Evolutionary conservation across 164 flowering plant genomes (phyloP), one percentile per base, ranked within the genome.

Genomic region (Kalanchoe fedtschenkoi): DNA sequence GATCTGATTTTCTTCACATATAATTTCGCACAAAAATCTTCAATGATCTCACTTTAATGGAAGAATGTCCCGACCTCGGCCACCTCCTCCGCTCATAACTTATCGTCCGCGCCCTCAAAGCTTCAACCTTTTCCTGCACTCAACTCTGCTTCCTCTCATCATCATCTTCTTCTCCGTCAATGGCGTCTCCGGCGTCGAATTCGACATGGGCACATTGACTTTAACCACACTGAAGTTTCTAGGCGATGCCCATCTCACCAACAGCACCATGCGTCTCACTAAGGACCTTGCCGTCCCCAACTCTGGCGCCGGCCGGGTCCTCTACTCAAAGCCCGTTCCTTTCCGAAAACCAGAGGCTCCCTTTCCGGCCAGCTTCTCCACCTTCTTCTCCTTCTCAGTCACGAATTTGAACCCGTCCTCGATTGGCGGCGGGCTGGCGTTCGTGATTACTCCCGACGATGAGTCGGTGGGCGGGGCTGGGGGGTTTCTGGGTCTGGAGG

Each of bases 361-460:
- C 5, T 58, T 58, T 13, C 61, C 42, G 14, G 41, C 61, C 0
- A 58, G 28, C 61, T 61, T 61, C 53, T 37, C 63, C 17, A 35
- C 43, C 33, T 61, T 26, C 63, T 61, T 61, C 51, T 41, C 63
- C 14, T 41, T 61, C 22, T 61, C 63, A 29, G 41, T 61, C 63
- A 61, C 42, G 10, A 61, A 61, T 26, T 28, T 61, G 22, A 61
- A 61, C 51, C 46, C 63, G 4, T 61, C 63, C 3, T 61, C 63
- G 9, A 61, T 61, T 8, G 63, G 63, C 34, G 63, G 63, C 63
- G 63, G 63, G n/a, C 22, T 61, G 1, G 47, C 63, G 26, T 61
- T 41, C 29, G 33, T 61, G 10, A 61, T 61, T n/a, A 19, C 63
- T n/a, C 13, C 19, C 16, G 51, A 42, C 29, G 63, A 61, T 61